These are phyloP conservation scores for Hylodesmum podocarpum DNA, from an alignment of 306 rosid genomes.

Conservation along the genomic window DNA sequence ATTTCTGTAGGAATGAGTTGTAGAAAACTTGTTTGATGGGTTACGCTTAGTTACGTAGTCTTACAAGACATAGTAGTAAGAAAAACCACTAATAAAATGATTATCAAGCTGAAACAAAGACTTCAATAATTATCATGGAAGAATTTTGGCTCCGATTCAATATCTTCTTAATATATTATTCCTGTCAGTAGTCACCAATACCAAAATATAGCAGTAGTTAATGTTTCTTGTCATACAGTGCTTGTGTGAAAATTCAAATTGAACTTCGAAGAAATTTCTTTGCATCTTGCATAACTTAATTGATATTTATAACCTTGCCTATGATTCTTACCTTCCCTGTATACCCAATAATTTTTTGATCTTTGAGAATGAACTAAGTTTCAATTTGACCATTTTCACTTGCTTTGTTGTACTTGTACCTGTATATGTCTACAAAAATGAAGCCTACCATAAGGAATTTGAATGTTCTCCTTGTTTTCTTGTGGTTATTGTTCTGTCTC, in stretches of 20 bases:
- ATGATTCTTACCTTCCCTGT: neutral
- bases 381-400: conserved; percentile 9
- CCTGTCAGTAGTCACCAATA: too few relatives aligned
- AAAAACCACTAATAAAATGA: neutral
- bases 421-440: neutral
- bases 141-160: neutral
- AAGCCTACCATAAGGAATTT: neutral
- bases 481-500: conserved; percentile 16
- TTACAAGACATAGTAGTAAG: neutral
- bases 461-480: neutral
- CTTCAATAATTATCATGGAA: neutral
- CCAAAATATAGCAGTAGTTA: neutral
- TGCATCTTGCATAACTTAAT: too few relatives aligned
- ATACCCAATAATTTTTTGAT: neutral
- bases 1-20: neutral
- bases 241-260: neutral
- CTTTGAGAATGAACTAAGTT: neutral
- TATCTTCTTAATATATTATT: neutral
- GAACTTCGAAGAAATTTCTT: conserved; percentile 13
- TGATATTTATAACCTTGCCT: neutral
- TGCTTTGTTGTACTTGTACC: too few relatives aligned
- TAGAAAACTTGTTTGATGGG: neutral
- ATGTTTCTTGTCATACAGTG: neutral
- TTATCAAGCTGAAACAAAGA: neutral
- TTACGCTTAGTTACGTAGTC: neutral